A percentile compares a stretch with the other conserved stretches of the same genome.
Conservation (phyloP, 768 basidiomycete genomes). For the Tylopilus balloui region DNA sequence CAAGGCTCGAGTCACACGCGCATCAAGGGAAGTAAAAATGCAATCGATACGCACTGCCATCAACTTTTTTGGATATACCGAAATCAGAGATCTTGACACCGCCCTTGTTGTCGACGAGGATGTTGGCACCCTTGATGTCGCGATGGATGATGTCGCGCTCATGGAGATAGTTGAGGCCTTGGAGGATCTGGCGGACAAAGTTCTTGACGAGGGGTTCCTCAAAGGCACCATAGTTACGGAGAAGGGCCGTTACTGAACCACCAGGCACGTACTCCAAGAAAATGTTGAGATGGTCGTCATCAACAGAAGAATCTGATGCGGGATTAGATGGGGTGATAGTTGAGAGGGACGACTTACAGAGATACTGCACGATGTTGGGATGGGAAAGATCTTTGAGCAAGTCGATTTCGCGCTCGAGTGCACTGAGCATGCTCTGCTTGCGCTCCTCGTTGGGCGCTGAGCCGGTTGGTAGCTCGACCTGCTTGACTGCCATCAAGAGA, state of each 20-base stretch:
- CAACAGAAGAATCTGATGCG: slow-evolving; percentile 80
- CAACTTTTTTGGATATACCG: slow-evolving; percentile 95
- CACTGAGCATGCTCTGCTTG: slow-evolving; percentile 89
- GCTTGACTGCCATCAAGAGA: slow-evolving; percentile 94
- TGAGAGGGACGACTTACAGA: slow-evolving; percentile 54
- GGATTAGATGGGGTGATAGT: neutral
- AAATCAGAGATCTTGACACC: slow-evolving; percentile 97
- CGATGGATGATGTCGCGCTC: slow-evolving; percentile 94
- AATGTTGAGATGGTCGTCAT: slow-evolving; percentile 88
- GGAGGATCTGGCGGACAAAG: slow-evolving; percentile 88
- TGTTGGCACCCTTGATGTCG: slow-evolving; percentile 98
- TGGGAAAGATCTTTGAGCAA: slow-evolving; percentile 89
- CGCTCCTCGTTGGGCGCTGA: slow-evolving; percentile 85
- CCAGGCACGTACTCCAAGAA: slow-evolving; percentile 97
- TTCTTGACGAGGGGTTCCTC: slow-evolving; percentile 89
- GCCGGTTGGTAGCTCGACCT: slow-evolving; percentile 87
- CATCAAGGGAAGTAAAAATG: neutral
- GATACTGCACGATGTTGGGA: slow-evolving; percentile 96
- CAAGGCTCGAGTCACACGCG: slow-evolving; percentile 28
- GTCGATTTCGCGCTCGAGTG: slow-evolving; percentile 91
- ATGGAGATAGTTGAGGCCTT: slow-evolving; percentile 86
- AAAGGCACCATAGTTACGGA: slow-evolving; percentile 91
- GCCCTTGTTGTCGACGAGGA: slow-evolving; percentile 96
- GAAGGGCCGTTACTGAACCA: slow-evolving; percentile 84
- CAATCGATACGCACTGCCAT: slow-evolving; percentile 69